phyloP scores from a whole-genome alignment of 1,284 basidiomycete genomes.

The Apiotrichum siamense region DNA sequence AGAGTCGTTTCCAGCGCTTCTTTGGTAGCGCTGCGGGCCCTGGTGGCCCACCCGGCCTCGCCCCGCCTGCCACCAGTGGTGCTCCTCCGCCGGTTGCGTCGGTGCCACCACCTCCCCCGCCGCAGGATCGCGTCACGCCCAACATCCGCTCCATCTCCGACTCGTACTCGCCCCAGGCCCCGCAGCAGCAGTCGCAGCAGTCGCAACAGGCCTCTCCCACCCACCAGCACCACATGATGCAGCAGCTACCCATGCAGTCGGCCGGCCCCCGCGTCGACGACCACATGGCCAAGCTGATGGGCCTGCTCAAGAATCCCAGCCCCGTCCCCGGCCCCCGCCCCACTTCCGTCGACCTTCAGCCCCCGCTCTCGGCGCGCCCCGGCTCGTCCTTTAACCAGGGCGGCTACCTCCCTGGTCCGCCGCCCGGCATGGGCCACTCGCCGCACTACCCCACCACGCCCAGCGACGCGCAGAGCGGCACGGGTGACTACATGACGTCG shows the following conservation, averaged over 20 bases:
- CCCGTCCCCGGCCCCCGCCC: constrained; percentile 13
- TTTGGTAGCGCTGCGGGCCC: constrained; percentile 19
- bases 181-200: constrained; percentile 5
- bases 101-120: neutral
- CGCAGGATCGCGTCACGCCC: neutral
- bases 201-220: neutral
- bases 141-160: neutral
- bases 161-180: neutral
- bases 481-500: constrained; percentile 7
- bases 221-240: neutral
- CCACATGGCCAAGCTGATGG: constrained; percentile 39
- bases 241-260: neutral
- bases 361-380: neutral
- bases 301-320: constrained; percentile 29
- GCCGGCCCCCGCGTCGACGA: constrained; percentile 19
- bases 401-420: constrained; percentile 2
- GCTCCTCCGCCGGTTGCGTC: neutral
- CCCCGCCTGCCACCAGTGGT: neutral
- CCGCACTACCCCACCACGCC: constrained; percentile 12
- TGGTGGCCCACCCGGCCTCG: neutral
- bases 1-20: constrained; percentile 40
- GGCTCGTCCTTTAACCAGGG: constrained; percentile 2
- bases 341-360: constrained; percentile 7
- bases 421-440: constrained; percentile 13
- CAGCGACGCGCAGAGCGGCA: neutral